A percentile compares a stretch with the other conserved stretches of the same genome.
Conservation (phyloP, 2,329 filamentous ascomycete species). For the Ascochyta koolunga region DNA sequence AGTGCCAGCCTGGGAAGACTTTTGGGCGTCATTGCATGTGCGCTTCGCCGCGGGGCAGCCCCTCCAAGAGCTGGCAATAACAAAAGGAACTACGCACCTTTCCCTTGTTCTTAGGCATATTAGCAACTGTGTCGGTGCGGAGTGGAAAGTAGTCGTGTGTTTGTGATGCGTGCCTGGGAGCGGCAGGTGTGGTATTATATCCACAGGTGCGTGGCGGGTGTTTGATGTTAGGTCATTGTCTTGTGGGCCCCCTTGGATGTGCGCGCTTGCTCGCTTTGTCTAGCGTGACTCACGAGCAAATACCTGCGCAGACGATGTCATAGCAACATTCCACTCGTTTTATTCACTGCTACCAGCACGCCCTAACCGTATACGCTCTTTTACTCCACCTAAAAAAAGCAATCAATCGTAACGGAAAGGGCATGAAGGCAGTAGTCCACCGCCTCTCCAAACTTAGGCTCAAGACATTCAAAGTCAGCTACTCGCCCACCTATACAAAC, state of each 20-base stretch:
- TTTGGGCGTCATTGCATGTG: neutral
- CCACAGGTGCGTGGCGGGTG: constrained; percentile 6
- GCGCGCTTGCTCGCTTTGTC: neutral
- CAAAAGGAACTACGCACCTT: constrained; percentile 66
- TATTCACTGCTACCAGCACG: neutral
- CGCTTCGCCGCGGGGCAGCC: constrained; percentile 27
- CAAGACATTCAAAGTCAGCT: constrained; percentile 28
- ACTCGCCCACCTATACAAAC: constrained; percentile 31
- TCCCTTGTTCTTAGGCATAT: constrained; percentile 99
- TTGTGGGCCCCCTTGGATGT: constrained; percentile 3
- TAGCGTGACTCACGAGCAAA: constrained; percentile 1
- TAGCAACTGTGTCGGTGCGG: constrained; percentile 44
- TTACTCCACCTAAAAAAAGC: neutral
- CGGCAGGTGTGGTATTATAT: constrained; percentile 9
- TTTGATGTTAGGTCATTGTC: neutral
- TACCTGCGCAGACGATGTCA: constrained; percentile 2
- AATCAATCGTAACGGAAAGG: neutral
- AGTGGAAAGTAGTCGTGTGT: constrained; percentile 10
- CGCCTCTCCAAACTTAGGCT: constrained; percentile 21
- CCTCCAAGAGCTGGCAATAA: constrained; percentile 9
- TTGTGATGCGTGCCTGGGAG: constrained; percentile 13
- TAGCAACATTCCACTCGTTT: neutral
- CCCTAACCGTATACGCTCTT: constrained; percentile 5
- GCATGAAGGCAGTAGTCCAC: constrained; percentile 23
- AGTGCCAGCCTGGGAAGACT: neutral